Conservation (phyloP, 257 asterid genomes). For the Ocimum tenuiflorum region DNA sequence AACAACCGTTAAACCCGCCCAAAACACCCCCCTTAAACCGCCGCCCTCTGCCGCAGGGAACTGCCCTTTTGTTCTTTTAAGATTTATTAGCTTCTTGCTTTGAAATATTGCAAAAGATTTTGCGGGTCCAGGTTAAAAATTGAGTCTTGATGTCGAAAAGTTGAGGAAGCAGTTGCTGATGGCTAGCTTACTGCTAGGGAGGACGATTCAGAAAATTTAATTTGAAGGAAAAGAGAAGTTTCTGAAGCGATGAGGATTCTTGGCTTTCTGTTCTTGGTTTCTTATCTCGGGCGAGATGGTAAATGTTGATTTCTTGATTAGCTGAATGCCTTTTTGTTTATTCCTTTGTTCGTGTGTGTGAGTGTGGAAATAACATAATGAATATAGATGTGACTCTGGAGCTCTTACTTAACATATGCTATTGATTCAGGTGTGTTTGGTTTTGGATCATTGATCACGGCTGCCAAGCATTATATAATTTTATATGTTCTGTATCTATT, state of each 20-base stretch:
- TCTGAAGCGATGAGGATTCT: slow-evolving; percentile 39
- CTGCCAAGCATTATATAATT: background rate
- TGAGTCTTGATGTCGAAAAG: slow-evolving; percentile 5
- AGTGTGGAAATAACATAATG: background rate
- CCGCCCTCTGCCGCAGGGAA: slow-evolving; percentile 9
- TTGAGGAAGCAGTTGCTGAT: slow-evolving; percentile 24
- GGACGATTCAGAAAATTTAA: slow-evolving; percentile 11
- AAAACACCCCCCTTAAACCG: background rate
- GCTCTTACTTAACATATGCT: background rate
- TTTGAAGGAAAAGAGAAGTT: slow-evolving; percentile 1
- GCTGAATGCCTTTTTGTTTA: background rate
- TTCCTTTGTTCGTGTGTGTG: background rate
- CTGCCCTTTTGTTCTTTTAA: background rate
- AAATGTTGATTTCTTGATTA: slow-evolving; percentile 18
- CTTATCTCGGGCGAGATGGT: slow-evolving; percentile 35
- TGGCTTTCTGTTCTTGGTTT: slow-evolving; percentile 26
- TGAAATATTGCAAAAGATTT: background rate
- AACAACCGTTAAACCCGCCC: slow-evolving; percentile 27
- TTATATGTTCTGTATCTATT: background rate
- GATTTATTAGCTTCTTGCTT: background rate
- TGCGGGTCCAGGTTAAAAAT: background rate
- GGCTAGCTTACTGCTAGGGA: slow-evolving; percentile 23
- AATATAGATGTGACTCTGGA: background rate
- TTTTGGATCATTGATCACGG: slow-evolving; percentile 22
- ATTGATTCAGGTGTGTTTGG: background rate